Evolutionary conservation across 2,329 filamentous ascomycete species (phyloP).

Genomic region (Hypoxylon sp.): DNA sequence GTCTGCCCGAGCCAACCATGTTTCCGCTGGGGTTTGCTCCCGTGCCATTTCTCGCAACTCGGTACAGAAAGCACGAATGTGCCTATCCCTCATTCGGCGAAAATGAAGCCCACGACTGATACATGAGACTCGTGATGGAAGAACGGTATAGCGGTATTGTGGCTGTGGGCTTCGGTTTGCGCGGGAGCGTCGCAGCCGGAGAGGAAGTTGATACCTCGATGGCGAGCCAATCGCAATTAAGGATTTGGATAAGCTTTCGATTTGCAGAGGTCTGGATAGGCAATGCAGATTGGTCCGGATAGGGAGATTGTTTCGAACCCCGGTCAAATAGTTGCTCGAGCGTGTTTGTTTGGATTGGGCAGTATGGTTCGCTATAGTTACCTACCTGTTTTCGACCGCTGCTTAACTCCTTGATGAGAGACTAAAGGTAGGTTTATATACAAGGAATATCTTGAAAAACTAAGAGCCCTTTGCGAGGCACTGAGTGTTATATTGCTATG

Average conservation of each 20-base stretch:
- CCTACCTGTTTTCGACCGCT: slow-evolving; percentile 20
- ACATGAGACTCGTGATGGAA: slow-evolving; percentile 16
- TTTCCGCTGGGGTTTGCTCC: slow-evolving; percentile 7
- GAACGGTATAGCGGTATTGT: slow-evolving; percentile 10
- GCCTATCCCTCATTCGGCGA: slow-evolving; percentile 22
- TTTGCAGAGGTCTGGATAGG: slow-evolving; percentile 10
- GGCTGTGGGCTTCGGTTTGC: slow-evolving; percentile 27
- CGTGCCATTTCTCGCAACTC: slow-evolving; percentile 8
- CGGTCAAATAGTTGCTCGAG: slow-evolving; percentile 8
- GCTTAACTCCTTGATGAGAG: neutral
- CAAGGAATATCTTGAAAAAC: neutral
- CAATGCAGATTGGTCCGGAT: slow-evolving; percentile 10
- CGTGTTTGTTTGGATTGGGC: slow-evolving; percentile 2
- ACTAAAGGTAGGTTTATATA: neutral
- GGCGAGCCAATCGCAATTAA: slow-evolving; percentile 41
- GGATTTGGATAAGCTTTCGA: slow-evolving; percentile 24
- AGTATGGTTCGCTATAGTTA: slow-evolving; percentile 29
- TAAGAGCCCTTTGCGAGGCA: neutral
- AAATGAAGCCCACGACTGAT: slow-evolving; percentile 25
- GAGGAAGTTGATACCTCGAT: slow-evolving; percentile 24
- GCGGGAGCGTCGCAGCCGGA: slow-evolving; percentile 18
- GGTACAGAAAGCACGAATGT: slow-evolving; percentile 6
- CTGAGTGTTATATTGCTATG: neutral
- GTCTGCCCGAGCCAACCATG: slow-evolving; percentile 6
- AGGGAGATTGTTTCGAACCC: slow-evolving; percentile 32